These are phyloP conservation scores for Trichosporon ovoides DNA, from an alignment of 1,284 basidiomycete genomes.

Conservation along the genomic window DNA sequence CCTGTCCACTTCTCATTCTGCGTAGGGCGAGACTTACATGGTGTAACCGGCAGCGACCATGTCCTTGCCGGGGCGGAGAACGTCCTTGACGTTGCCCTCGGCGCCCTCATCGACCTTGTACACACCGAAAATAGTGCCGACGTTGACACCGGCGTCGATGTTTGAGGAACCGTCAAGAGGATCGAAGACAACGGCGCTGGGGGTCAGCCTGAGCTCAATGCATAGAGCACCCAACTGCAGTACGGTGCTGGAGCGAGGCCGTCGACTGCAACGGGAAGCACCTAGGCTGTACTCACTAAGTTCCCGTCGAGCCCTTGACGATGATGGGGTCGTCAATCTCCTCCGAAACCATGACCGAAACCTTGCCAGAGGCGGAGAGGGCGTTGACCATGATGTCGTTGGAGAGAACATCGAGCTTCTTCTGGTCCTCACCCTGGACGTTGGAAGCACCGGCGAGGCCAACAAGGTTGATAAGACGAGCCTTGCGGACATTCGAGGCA, in stretches of 20 bases:
- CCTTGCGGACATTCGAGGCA: conserved; percentile 60
- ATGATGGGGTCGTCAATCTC: conserved; percentile 85
- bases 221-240: neutral
- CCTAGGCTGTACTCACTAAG: conserved; percentile 54
- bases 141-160: conserved; percentile 99
- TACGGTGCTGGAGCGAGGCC: neutral
- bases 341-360: conserved; percentile 93
- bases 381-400: conserved; percentile 99
- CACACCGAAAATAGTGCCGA: conserved; percentile 98
- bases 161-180: conserved; percentile 97
- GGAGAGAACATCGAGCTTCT: conserved; percentile 95
- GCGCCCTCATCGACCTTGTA: conserved; percentile 77
- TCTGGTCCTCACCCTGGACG: conserved; percentile 98
- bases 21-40: conserved; percentile 58
- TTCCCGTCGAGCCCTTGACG: conserved; percentile 60
- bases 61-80: conserved; percentile 86
- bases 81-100: conserved; percentile 72
- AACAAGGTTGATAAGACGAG: neutral
- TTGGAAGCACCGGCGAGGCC: conserved; percentile 84
- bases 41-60: conserved; percentile 99
- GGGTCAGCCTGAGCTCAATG: conserved; percentile 4
- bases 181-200: conserved; percentile 89
- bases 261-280: neutral
- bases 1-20: neutral
- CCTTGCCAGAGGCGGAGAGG: conserved; percentile 87